Evolutionary conservation across 768 basidiomycete genomes (phyloP).

Genomic region (Kwoniella bestiolae): DNA sequence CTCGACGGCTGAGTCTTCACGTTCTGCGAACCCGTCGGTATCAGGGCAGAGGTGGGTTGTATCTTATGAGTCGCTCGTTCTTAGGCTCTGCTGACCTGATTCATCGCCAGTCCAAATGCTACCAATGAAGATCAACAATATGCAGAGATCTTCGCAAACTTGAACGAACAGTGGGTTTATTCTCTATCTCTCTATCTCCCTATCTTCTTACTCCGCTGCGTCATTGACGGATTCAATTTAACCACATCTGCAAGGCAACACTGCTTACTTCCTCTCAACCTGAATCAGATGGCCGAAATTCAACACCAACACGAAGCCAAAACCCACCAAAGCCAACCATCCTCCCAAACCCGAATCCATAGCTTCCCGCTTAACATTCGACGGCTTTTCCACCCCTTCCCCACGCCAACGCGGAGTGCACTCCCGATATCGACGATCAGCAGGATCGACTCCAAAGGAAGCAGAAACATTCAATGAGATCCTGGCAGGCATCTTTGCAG

Average conservation of each 20-base stretch:
- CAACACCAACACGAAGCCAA: neutral
- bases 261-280: neutral
- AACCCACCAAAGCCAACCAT: neutral
- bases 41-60: neutral
- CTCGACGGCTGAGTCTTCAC: constrained; percentile 16
- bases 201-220: too few species aligned
- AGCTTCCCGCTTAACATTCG: constrained; percentile 5
- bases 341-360: constrained; percentile 18
- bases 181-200: neutral
- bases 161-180: constrained; percentile 12
- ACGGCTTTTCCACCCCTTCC: constrained; percentile 15
- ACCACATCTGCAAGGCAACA: too few species aligned
- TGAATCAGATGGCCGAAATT: constrained; percentile 16
- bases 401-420: constrained; percentile 29
- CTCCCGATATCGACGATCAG: constrained; percentile 13
- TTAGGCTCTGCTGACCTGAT: too few species aligned
- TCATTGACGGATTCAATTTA: too few species aligned
- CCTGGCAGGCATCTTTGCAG: constrained; percentile 32
- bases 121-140: constrained; percentile 16
- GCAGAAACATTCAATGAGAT: constrained; percentile 32
- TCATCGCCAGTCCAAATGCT: neutral
- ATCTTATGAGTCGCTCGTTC: neutral
- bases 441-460: constrained; percentile 36
- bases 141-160: constrained; percentile 20
- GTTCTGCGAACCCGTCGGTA: neutral